A percentile compares a stretch with the other conserved stretches of the same genome.
Conservation (phyloP, 805 yeast genomes). For the Metschnikowia kunwiensis region DNA sequence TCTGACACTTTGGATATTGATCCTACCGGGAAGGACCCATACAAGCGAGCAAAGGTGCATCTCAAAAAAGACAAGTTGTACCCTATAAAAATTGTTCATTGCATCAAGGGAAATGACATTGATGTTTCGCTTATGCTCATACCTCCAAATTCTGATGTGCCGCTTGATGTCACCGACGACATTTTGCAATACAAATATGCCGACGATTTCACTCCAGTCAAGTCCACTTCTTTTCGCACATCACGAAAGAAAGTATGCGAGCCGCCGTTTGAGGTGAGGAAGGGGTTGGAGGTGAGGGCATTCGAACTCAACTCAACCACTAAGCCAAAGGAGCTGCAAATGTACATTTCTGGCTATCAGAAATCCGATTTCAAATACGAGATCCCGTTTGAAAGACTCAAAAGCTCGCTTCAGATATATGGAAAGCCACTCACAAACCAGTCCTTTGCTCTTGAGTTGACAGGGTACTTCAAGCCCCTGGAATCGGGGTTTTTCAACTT, state of each 20-base stretch:
- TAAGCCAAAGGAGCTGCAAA: background rate
- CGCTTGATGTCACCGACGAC: background rate
- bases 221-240: background rate
- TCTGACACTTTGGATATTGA: background rate
- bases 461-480: background rate
- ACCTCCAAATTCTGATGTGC: background rate
- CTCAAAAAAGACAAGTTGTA: background rate
- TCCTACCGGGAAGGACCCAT: background rate
- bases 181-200: background rate
- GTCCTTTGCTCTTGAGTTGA: constrained; percentile 1
- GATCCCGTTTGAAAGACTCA: background rate
- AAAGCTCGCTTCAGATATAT: background rate
- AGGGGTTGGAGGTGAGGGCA: background rate
- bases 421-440: background rate
- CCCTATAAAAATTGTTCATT: constrained; percentile 1
- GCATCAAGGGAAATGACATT: background rate
- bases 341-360: background rate
- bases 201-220: background rate
- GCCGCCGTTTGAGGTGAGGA: background rate
- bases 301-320: background rate
- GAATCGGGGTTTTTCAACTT: background rate
- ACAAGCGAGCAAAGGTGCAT: background rate
- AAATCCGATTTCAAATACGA: background rate
- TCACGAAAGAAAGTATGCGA: background rate
- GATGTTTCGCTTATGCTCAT: background rate